phyloP scores from a whole-genome alignment of 495 filamentous ascomycete species.

The Patellaria atrata region DNA sequence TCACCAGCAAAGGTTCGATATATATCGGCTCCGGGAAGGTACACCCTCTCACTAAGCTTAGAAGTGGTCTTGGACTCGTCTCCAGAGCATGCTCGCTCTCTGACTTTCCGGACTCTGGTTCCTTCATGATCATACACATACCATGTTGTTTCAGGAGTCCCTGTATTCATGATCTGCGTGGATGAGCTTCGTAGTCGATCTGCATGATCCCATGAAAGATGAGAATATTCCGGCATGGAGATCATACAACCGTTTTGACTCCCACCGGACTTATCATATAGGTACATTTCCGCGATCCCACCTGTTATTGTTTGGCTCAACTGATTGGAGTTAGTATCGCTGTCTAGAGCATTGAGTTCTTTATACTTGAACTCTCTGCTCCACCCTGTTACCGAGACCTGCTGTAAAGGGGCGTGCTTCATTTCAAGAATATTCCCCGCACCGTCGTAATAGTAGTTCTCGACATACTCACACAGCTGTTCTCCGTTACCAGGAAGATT shows the following conservation, averaged over 20 bases:
- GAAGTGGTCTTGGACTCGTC: constrained; percentile 8
- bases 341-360: background rate
- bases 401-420: constrained; percentile 6
- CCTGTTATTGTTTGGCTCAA: constrained; percentile 3
- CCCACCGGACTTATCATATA: background rate
- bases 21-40: constrained; percentile 15
- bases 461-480: constrained; percentile 12
- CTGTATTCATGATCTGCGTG: background rate
- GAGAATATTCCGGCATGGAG: constrained; percentile 1
- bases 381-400: no score
- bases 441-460: constrained; percentile 18
- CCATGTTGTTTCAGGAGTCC: constrained; percentile 2
- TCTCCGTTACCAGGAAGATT: constrained; percentile 7
- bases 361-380: constrained; percentile 1
- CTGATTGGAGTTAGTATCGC: background rate
- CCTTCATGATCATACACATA: constrained; percentile 5
- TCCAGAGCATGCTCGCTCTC: background rate
- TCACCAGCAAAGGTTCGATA: constrained; percentile 10
- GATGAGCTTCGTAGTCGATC: background rate
- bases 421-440: constrained; percentile 15
- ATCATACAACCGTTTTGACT: constrained; percentile 2
- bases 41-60: constrained; percentile 17
- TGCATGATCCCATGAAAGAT: background rate
- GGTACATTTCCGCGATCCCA: background rate
- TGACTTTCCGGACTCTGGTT: constrained; percentile 1